These are phyloP conservation scores for Ophiostoma tasmaniense DNA, from an alignment of 2,329 filamentous ascomycete species.

Conservation along the genomic window DNA sequence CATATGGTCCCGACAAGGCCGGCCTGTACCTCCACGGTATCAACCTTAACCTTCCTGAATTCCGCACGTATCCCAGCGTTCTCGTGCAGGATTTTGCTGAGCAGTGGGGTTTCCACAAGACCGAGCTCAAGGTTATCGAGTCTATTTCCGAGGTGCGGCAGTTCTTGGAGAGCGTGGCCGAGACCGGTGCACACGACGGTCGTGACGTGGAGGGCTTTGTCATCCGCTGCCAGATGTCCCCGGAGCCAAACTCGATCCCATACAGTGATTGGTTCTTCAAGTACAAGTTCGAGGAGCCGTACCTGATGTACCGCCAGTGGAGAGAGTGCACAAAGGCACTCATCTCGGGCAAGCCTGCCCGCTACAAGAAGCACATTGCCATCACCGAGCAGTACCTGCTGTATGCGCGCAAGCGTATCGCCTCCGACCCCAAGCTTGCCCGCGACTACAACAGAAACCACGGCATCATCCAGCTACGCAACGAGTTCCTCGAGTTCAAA, in stretches of 20 bases:
- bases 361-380: slow-evolving; percentile 73
- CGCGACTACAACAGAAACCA: slow-evolving; percentile 78
- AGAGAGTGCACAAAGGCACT: slow-evolving; percentile 90
- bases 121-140: slow-evolving; percentile 68
- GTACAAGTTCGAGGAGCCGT: slow-evolving; percentile 98
- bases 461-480: slow-evolving; percentile 82
- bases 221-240: slow-evolving; percentile 69
- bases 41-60: slow-evolving; percentile 89
- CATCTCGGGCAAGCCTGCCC: slow-evolving; percentile 65
- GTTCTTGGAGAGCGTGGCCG: slow-evolving; percentile 77
- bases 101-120: slow-evolving; percentile 88
- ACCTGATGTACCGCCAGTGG: slow-evolving; percentile 98
- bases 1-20: slow-evolving; percentile 72
- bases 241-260: slow-evolving; percentile 40
- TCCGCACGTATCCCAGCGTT: slow-evolving; percentile 73
- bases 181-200: slow-evolving; percentile 82
- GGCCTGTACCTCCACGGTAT: slow-evolving; percentile 94
- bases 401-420: slow-evolving; percentile 69
- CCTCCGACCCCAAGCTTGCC: slow-evolving; percentile 56
- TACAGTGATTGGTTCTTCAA: slow-evolving; percentile 99
- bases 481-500: slow-evolving; percentile 77
- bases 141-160: slow-evolving; percentile 63
- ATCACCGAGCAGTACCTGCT: slow-evolving; percentile 88
- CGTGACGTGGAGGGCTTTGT: slow-evolving; percentile 96
- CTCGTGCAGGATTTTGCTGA: slow-evolving; percentile 87